Percentiles rank a stretch among this genome's conserved stretches.
phyloP scores from a whole-genome alignment of 768 basidiomycete species.

The Dentipellis fragilis region DNA sequence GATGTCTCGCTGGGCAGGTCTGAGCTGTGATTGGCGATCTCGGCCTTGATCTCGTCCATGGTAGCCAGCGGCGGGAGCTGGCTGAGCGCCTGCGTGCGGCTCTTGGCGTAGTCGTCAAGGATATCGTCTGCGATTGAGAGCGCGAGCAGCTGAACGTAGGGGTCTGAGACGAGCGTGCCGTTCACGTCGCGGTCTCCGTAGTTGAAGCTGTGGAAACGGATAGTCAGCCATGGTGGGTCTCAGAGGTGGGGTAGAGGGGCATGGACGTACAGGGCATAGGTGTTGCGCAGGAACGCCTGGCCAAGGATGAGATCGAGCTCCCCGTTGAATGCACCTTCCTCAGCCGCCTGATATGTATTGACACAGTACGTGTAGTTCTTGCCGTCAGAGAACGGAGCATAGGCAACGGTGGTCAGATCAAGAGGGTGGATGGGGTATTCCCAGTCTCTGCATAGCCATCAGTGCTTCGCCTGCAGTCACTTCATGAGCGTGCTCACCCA shows the following conservation, averaged over 20 bases:
- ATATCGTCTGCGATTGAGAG: background rate
- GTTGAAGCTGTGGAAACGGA: background rate
- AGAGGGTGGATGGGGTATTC: background rate
- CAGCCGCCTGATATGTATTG: background rate
- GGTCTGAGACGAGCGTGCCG: background rate
- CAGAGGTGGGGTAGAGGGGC: background rate
- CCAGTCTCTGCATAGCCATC: background rate
- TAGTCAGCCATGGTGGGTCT: background rate
- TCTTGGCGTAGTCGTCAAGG: background rate
- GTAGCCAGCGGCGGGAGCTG: background rate
- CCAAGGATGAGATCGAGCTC: background rate
- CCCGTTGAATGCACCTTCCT: background rate
- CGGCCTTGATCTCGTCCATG: background rate
- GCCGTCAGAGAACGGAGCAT: background rate
- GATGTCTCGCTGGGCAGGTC: background rate
- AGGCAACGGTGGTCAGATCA: background rate
- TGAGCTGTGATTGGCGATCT: background rate
- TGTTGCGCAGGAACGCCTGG: background rate
- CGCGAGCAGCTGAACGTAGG: background rate
- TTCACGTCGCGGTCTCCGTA: background rate
- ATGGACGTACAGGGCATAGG: slow-evolving; percentile 1
- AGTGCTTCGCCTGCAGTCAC: background rate
- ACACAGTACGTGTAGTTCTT: background rate
- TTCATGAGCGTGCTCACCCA: background rate
- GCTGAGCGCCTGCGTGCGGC: background rate